A percentile compares a stretch with the other conserved stretches of the same genome.
Evolutionary conservation across 2,329 filamentous ascomycete species (phyloP).

Genomic region (Colletotrichum liriopes): DNA sequence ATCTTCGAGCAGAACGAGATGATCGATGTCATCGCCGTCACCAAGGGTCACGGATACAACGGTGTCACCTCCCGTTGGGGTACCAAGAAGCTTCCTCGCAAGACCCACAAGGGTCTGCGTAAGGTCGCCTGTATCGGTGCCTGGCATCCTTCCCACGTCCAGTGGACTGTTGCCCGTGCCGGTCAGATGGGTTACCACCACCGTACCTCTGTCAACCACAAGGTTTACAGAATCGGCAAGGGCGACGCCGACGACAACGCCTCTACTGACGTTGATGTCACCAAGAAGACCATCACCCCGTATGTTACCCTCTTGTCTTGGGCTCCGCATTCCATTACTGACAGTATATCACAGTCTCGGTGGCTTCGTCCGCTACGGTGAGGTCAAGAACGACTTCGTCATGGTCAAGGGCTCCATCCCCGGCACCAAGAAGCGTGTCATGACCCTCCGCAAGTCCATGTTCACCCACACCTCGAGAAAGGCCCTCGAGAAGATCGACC

Average conservation of each 20-base stretch:
- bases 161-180: conserved; percentile 99
- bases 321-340: conserved; percentile 48
- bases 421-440: conserved; percentile 99
- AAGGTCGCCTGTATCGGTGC: conserved; percentile 99
- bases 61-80: conserved; percentile 99
- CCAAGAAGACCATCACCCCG: conserved; percentile 99
- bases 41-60: conserved; percentile 99
- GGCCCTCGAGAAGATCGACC: conserved; percentile 98
- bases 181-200: conserved; percentile 99
- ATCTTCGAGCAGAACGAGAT: conserved; percentile 99
- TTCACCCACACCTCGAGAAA: conserved; percentile 96
- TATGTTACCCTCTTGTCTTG: conserved; percentile 72
- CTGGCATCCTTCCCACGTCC: conserved; percentile 99
- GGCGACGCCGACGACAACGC: conserved; percentile 91
- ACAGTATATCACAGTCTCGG: conserved; percentile 77
- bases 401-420: conserved; percentile 98
- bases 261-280: conserved; percentile 94
- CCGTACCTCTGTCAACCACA: conserved; percentile 99
- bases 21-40: conserved; percentile 99
- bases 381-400: conserved; percentile 99
- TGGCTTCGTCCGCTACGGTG: conserved; percentile 99
- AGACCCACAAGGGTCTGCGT: conserved; percentile 99
- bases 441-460: conserved; percentile 99
- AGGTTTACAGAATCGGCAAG: conserved; percentile 99
- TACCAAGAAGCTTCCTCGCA: conserved; percentile 99